Conservation (phyloP, 129 eudicot species). For the Chrysanthemum makinoi region DNA sequence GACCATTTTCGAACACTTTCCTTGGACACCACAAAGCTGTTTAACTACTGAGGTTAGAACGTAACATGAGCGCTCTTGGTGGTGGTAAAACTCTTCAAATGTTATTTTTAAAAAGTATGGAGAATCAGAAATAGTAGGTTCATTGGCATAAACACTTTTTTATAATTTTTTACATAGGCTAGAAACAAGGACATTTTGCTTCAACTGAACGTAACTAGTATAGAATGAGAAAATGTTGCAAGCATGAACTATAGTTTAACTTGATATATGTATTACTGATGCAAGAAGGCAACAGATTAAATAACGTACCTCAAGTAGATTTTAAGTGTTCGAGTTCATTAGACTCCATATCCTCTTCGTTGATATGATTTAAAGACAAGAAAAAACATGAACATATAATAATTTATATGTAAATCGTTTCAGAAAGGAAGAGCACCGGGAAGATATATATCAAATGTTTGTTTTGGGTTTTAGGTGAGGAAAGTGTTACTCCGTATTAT, state of each 20-base stretch:
- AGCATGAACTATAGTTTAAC: neutral
- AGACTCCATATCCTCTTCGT: constrained; percentile 49
- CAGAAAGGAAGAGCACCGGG: neutral
- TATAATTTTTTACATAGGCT: too few species aligned
- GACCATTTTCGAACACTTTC: too few species aligned
- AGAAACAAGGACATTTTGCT: too few species aligned
- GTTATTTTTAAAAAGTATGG: too few species aligned
- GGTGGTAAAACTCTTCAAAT: too few species aligned
- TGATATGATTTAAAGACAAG: constrained; percentile 2
- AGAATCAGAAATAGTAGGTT: too few species aligned
- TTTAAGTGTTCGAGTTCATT: constrained; percentile 42
- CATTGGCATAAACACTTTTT: too few species aligned
- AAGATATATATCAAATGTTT: neutral
- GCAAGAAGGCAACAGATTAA: neutral
- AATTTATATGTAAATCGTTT: neutral
- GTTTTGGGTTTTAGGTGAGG: constrained; percentile 7
- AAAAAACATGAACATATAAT: neutral
- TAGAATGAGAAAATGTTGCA: too few species aligned
- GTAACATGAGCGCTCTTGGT: too few species aligned
- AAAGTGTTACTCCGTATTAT: neutral
- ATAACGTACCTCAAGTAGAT: neutral
- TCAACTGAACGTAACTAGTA: too few species aligned
- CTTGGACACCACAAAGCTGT: too few species aligned
- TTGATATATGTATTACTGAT: neutral
- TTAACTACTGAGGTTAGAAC: too few species aligned